Percentiles rank a stretch among this genome's conserved stretches.
Evolutionary conservation across 148 eudicot genomes (phyloP).

Genomic region (Polygonum maritimum): DNA sequence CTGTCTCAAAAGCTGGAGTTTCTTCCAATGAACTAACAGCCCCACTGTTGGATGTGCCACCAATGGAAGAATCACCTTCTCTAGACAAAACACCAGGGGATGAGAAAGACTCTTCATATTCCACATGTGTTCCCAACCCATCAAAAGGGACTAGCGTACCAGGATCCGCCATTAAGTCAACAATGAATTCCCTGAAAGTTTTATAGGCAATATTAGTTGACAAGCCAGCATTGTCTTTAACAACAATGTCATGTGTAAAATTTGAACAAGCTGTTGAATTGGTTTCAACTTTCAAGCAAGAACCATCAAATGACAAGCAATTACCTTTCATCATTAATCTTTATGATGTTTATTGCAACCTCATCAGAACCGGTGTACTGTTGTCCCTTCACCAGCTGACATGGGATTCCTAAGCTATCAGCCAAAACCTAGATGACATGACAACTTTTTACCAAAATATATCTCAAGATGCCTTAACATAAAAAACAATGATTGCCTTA

Average conservation of each 20-base stretch:
- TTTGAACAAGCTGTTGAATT: not conserved
- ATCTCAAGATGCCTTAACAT: not conserved
- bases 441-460: not conserved
- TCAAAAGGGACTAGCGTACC: constrained; percentile 96
- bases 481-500: not conserved
- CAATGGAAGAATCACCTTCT: constrained; percentile 35
- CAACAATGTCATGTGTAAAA: not conserved
- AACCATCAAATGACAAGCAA: not conserved
- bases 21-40: constrained; percentile 38
- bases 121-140: constrained; percentile 37
- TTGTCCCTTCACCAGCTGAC: constrained; percentile 83
- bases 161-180: constrained; percentile 94
- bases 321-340: constrained; percentile 75
- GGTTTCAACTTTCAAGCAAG: not conserved
- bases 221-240: not conserved
- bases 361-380: constrained; percentile 77
- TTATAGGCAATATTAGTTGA: constrained; percentile 3
- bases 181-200: constrained; percentile 85
- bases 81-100: constrained; percentile 36
- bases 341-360: constrained; percentile 78
- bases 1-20: constrained; percentile 28
- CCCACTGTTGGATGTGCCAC: constrained; percentile 50
- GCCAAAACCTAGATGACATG: constrained; percentile 65
- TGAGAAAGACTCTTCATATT: constrained; percentile 37
- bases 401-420: constrained; percentile 78